Conservation (phyloP, 2,329 filamentous ascomycete genomes). For the Alternaria arbusti region DNA sequence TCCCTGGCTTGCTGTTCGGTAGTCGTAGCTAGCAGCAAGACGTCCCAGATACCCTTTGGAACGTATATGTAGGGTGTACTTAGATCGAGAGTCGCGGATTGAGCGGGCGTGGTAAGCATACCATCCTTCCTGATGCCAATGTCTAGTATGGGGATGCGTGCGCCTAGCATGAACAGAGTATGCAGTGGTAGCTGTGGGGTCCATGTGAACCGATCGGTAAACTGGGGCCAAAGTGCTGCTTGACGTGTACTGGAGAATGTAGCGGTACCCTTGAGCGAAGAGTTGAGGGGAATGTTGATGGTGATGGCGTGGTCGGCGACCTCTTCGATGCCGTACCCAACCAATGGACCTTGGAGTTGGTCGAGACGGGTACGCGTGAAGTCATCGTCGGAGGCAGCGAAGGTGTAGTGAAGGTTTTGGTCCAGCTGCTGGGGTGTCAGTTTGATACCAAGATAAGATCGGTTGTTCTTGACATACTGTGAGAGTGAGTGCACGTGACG, state of each 20-base stretch:
- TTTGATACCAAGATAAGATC: no score
- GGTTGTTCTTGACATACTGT: neutral
- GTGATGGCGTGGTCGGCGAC: neutral
- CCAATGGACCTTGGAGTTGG: neutral
- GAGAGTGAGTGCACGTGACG: neutral
- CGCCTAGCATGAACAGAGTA: neutral
- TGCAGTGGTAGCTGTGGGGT: neutral
- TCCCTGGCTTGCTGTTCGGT: neutral
- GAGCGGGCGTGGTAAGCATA: constrained; percentile 14
- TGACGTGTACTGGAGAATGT: neutral
- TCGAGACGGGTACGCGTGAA: neutral
- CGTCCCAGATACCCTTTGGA: constrained; percentile 19
- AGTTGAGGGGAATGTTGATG: constrained; percentile 7
- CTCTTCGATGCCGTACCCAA: neutral
- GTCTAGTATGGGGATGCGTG: constrained; percentile 9
- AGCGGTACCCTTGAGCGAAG: neutral
- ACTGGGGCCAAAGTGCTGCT: neutral
- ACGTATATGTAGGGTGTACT: constrained; percentile 20
- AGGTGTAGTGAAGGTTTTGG: constrained; percentile 8
- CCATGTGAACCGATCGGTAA: neutral
- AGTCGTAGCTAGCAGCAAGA: constrained; percentile 21
- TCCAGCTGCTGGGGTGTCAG: constrained; percentile 6
- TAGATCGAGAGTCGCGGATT: constrained; percentile 13
- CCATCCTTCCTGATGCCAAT: constrained; percentile 25
- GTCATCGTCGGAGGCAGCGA: neutral